Base-by-base conservation (phyloP, 2,329 filamentous ascomycete species). In the Lecanicillium sp. region DNA sequence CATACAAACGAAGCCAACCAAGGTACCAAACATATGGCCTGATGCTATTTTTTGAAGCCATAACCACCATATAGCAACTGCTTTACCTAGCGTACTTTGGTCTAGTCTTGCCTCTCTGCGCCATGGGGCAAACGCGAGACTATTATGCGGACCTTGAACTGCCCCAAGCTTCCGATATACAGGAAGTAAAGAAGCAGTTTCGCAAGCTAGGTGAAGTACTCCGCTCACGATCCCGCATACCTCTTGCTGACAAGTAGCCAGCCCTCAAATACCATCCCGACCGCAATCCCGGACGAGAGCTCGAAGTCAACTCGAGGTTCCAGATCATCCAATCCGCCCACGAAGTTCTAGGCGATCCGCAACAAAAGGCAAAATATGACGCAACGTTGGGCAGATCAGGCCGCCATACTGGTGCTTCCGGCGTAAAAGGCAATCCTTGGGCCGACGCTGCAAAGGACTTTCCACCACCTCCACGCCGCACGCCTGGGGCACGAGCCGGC, bases 231-330 rank as follows among this genome's bases (percentile, higher is more conserved):
- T 28, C 9, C 15, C 17, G 14, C 9, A 25, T 29, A 25, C 6
- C n/a, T 19, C 36, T n/a, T 44, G 33, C 54, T 60, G 46, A 64
- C 48, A 5, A 20, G 16, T 9, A 17, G 4, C 7, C 41, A 87
- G 87, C 87, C 34, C 68, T 94, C 33, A 84, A 85, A 58, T 94
- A 84, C 53, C 88, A 95, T 54, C 88, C 88, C 7, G 88, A 95
- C 57, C 82, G 88, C 43, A 94, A 95, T 54, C 85, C 83, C 9
- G 88, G 88, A 37, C 78, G 76, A 53, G 87, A 94, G 61, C 64
- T 75, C 41, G 85, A 90, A 53, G 83, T 83, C 54, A 85, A 85
- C 48, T 71, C 82, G 22, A 84, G 85, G 53, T 95, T 95, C 53
- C 85, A 94, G 58, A 75, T 81, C 35, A 94, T 95, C 35, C 85